Evolutionary conservation across 768 basidiomycete species (phyloP), one percentile per base, ranked within the genome.

Genomic region (Lactarius pseudohatsudake): DNA sequence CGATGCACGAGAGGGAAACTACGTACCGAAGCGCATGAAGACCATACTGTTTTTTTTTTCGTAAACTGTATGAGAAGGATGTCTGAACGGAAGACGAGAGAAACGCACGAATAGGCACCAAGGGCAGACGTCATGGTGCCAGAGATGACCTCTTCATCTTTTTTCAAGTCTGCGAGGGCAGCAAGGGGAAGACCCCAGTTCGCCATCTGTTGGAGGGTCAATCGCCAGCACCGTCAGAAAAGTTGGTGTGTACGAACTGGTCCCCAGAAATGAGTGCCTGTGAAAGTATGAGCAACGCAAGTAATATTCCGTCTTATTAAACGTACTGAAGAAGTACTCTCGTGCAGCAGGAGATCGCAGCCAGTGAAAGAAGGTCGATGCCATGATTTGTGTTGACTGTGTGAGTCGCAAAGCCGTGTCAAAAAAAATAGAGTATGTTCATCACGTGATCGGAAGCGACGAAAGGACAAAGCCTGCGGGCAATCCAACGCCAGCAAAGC

Each of bases 121-220:
- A 99, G 84, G 28, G 96, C 92, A 55, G 92, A 86, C 2, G 94
- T 96, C 96, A 99, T 99, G 40, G 94, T 85, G 18, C 96, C 96
- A 59, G 96, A 98, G 72, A 99, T 99, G 75, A 94, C 84, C 72
- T 97, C 93, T 77, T 97, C 94, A 85, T 98, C 94, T 75, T 95
- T 97, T 69, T 80, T 82, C 74, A 98, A 79, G 80, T 99, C 96
- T 7, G 94, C 74, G 54, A 99, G 80, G 53, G 96, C 96, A 73
- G 96, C 96, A 45, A 98, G 79, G 65, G 96, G 96, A 20, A 99
- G 85, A 73, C 96, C 96, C 92, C 96, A 99, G 81, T 99, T 99
- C 68, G 96, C 96, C 68, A 95, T 89, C 96, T 96, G 73, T 45
- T 66, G 30, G 36, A 32, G 32, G 47, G 66, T 59, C 34, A 64